Conservation (phyloP, 495 filamentous ascomycete species). For the Neurospora africana region DNA sequence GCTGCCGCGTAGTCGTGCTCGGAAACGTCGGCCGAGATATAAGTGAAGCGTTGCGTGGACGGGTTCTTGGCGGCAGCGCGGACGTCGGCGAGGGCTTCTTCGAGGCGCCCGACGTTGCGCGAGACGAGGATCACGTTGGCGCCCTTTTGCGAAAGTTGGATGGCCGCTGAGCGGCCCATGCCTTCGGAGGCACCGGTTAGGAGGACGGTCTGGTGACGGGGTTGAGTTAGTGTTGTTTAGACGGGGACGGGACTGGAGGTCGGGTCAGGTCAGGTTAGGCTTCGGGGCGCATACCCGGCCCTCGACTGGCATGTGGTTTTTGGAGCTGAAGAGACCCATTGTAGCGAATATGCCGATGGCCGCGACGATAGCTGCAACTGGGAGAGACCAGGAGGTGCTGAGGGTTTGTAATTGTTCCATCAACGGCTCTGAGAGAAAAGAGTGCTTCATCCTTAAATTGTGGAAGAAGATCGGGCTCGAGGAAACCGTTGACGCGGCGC, state of each 20-base stretch:
- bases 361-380: slow-evolving; percentile 35
- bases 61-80: slow-evolving; percentile 50
- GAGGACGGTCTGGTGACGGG: slow-evolving; percentile 54
- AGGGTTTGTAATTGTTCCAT: slow-evolving; percentile 13
- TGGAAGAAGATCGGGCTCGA: neutral
- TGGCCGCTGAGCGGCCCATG: slow-evolving; percentile 68
- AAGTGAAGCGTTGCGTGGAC: slow-evolving; percentile 64
- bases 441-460: neutral
- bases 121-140: slow-evolving; percentile 81
- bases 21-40: slow-evolving; percentile 76
- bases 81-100: slow-evolving; percentile 56
- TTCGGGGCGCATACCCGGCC: slow-evolving; percentile 49
- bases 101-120: slow-evolving; percentile 64
- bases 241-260: neutral
- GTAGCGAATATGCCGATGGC: slow-evolving; percentile 21
- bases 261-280: neutral
- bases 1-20: slow-evolving; percentile 52
- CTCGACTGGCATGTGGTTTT: slow-evolving; percentile 72
- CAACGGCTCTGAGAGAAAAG: neutral
- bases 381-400: slow-evolving; percentile 4
- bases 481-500: neutral
- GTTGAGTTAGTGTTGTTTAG: slow-evolving; percentile 1
- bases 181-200: slow-evolving; percentile 91
- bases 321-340: slow-evolving; percentile 56
- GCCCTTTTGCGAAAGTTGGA: slow-evolving; percentile 67